Evolutionary conservation across 2,329 filamentous ascomycete genomes (phyloP).

Genomic region (Diaporthe sp.): DNA sequence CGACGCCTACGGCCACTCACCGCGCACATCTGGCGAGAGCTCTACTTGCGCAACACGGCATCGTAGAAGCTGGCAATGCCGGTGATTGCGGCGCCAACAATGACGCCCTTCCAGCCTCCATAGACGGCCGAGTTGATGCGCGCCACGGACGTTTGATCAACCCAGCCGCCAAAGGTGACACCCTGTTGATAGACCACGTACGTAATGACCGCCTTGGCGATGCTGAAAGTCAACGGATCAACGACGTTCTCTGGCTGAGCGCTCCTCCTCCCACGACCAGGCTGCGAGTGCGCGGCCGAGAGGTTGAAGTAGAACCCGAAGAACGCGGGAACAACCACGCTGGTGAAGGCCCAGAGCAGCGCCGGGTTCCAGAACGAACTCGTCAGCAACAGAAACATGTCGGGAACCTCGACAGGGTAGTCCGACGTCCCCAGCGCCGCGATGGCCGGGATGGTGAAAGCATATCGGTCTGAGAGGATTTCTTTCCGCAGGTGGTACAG

Average conservation of each 20-base stretch:
- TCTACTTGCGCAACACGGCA: conserved; percentile 78
- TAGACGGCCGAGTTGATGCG: conserved; percentile 77
- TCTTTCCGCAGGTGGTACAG: conserved; percentile 77
- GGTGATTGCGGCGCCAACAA: conserved; percentile 78
- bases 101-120: conserved; percentile 78
- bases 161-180: conserved; percentile 72
- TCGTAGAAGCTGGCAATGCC: conserved; percentile 82
- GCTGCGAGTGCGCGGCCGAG: conserved; percentile 65
- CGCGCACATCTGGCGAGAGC: neutral
- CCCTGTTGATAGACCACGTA: conserved; percentile 85
- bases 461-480: conserved; percentile 79
- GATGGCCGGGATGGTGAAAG: conserved; percentile 79
- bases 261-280: conserved; percentile 59
- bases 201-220: conserved; percentile 85
- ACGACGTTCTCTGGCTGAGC: conserved; percentile 70
- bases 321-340: conserved; percentile 76
- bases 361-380: conserved; percentile 87
- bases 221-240: conserved; percentile 92
- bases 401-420: conserved; percentile 78
- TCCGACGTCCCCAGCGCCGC: conserved; percentile 67
- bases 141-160: conserved; percentile 71
- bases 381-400: conserved; percentile 84
- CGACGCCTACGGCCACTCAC: neutral
- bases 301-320: conserved; percentile 94
- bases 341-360: conserved; percentile 82